phyloP scores from a whole-genome alignment of 2,329 filamentous ascomycete genomes.

The Proliferodiscus dingleyae region DNA sequence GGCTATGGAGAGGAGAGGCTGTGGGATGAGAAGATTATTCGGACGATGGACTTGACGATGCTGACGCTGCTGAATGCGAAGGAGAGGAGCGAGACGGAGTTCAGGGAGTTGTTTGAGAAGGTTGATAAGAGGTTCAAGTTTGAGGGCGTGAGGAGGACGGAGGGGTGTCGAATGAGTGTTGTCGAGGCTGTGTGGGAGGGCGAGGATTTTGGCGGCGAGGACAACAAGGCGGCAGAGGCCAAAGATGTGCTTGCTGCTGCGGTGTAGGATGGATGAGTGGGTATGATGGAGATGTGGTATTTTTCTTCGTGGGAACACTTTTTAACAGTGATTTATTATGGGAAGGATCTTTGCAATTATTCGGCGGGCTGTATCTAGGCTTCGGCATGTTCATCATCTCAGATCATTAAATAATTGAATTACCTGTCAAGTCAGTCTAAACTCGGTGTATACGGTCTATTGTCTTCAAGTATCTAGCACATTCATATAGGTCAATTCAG shows the following conservation, averaged over 20 bases:
- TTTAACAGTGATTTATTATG: neutral
- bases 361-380: neutral
- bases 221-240: neutral
- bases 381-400: neutral
- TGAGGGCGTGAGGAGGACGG: slow-evolving; percentile 38
- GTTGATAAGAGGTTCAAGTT: slow-evolving; percentile 42
- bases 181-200: slow-evolving; percentile 44
- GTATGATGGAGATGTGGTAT: too few relatives aligned
- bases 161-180: slow-evolving; percentile 43
- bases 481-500: too few relatives aligned
- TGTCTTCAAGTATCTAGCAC: too few relatives aligned
- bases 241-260: neutral
- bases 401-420: neutral
- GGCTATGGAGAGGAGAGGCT: slow-evolving; percentile 34
- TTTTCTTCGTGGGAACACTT: neutral
- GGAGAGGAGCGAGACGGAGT: slow-evolving; percentile 45
- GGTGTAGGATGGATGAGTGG: too few relatives aligned
- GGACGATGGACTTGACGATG: slow-evolving; percentile 49
- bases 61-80: slow-evolving; percentile 46
- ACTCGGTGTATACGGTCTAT: too few relatives aligned
- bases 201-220: slow-evolving; percentile 18
- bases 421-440: neutral
- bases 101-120: slow-evolving; percentile 39
- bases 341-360: neutral
- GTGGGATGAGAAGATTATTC: slow-evolving; percentile 44